Base-by-base conservation (phyloP, 306 rosid species). In the Glycine soja region DNA sequence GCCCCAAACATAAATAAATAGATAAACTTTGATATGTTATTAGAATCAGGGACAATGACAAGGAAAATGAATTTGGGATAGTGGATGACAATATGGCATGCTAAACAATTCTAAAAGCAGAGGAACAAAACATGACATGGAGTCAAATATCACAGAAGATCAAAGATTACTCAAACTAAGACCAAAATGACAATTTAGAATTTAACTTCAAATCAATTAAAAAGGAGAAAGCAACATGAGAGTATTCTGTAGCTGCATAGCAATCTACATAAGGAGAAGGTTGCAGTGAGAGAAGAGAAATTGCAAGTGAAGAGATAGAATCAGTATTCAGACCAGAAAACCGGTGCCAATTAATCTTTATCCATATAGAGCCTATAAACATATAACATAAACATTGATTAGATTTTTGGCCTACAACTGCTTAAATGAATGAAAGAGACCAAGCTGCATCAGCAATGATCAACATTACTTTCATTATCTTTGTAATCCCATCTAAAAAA, bases 21-120 rank as follows among this genome's bases (percentile, higher is more conserved):
- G 30, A 24, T 1, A 24, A 24, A 24, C 30, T 24, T 24, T 24
- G 30, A 24, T 24, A 48, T 48, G 50, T 6, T 68, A 69, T 58
- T 68, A 36, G 30, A 75, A 57, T 42, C 56, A 68, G 48, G 67
- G 66, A 40, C 57, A 70, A 58, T 82, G 66, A 59, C 78, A 69
- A 19, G 56, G 70, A 36, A 75, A 75, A 68, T 18, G 18, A 75
- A 82, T 32, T 75, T 6, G 56, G 61, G 66, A 65, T 36, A 62
- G 34, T 5, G 34, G 74, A 61, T 9, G 30, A 24, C 30, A 24
- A 24, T 24, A 24, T 24, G 30, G 30, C 30, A 24, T 24, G 30
- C 30, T 24, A 24, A 24, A 24, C 30, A 24, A 1, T 24, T 24
- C 30, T 24, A 24, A 24, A 24, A 24, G 30, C 1, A 24, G 30